phyloP scores from a whole-genome alignment of 2,329 filamentous ascomycete genomes.

The Stagonosporopsis chrysanthemi region DNA sequence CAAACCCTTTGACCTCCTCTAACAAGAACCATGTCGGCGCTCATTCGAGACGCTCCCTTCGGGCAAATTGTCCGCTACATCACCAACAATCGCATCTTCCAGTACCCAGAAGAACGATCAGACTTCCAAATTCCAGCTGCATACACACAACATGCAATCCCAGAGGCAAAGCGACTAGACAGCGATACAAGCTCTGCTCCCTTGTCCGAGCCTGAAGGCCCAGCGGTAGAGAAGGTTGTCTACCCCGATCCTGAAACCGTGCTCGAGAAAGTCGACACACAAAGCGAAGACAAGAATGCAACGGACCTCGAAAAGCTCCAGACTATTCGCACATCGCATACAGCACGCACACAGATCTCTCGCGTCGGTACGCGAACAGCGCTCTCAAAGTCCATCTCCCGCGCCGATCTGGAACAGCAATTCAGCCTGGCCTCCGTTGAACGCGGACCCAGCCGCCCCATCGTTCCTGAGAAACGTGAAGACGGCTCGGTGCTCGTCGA shows the following conservation, averaged over 20 bases:
- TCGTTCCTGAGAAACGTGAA: conserved; percentile 44
- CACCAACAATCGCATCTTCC: conserved; percentile 61
- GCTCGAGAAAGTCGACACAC: conserved; percentile 30
- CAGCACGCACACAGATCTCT: conserved; percentile 40
- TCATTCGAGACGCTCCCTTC: conserved; percentile 64
- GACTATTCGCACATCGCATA: conserved; percentile 37
- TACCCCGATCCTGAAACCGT: conserved; percentile 35
- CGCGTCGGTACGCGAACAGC: conserved; percentile 49
- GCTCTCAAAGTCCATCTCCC: conserved; percentile 45
- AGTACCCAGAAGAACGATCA: conserved; percentile 66
- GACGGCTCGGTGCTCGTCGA: conserved; percentile 53
- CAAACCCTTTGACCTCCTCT: too few species aligned
- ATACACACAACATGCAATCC: conserved; percentile 43
- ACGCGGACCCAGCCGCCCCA: conserved; percentile 46
- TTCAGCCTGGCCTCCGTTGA: conserved; percentile 47
- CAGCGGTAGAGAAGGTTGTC: conserved; percentile 34
- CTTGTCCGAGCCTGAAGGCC: conserved; percentile 26
- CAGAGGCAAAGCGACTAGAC: conserved; percentile 21
- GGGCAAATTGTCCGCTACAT: conserved; percentile 66
- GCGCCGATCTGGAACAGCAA: conserved; percentile 52
- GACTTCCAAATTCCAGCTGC: conserved; percentile 61
- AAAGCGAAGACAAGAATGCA: conserved; percentile 24
- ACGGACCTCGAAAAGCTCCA: conserved; percentile 47
- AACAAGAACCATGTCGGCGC: conserved; percentile 41
- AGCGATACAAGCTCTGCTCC: conserved; percentile 16